Conservation (phyloP, 2,329 filamentous ascomycete species). For the Blumeriella jaapii region DNA sequence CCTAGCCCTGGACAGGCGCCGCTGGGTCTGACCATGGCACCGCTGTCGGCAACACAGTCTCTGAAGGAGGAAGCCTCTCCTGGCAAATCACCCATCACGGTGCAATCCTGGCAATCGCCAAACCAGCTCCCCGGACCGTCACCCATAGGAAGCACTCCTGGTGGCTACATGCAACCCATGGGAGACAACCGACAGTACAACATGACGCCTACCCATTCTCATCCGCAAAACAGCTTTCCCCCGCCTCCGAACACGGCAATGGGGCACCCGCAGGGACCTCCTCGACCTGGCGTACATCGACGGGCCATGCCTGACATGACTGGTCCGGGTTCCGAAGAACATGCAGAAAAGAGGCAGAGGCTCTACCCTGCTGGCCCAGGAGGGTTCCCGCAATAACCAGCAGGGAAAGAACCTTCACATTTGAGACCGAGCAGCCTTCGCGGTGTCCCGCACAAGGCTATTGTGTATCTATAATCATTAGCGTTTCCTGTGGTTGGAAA, state of each 20-base stretch:
- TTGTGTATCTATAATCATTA: too few species aligned
- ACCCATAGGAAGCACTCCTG: conserved; percentile 18
- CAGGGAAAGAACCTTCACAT: too few species aligned
- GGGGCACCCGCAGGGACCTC: conserved; percentile 8
- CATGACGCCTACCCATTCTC: conserved; percentile 22
- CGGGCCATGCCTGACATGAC: conserved; percentile 25
- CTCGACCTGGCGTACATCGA: conserved; percentile 19
- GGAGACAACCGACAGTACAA: conserved; percentile 20
- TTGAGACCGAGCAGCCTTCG: background rate
- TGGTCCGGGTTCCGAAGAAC: conserved; percentile 17
- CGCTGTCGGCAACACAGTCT: conserved; percentile 20
- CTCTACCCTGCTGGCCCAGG: conserved; percentile 21
- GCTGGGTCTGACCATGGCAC: conserved; percentile 24
- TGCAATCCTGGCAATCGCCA: conserved; percentile 25
- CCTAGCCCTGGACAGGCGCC: conserved; percentile 17
- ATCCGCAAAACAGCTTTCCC: conserved; percentile 17
- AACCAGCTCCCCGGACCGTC: conserved; percentile 23
- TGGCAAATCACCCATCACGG: conserved; percentile 26
- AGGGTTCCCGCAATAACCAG: conserved; percentile 20
- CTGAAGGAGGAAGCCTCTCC: conserved; percentile 27
- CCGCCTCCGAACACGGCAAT: conserved; percentile 14
- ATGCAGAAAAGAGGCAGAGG: conserved; percentile 26
- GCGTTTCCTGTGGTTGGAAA: too few species aligned
- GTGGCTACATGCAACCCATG: conserved; percentile 22
- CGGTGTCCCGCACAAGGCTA: background rate